phyloP scores from a whole-genome alignment of 1,284 basidiomycete species.

The Caloboletus firmus region DNA sequence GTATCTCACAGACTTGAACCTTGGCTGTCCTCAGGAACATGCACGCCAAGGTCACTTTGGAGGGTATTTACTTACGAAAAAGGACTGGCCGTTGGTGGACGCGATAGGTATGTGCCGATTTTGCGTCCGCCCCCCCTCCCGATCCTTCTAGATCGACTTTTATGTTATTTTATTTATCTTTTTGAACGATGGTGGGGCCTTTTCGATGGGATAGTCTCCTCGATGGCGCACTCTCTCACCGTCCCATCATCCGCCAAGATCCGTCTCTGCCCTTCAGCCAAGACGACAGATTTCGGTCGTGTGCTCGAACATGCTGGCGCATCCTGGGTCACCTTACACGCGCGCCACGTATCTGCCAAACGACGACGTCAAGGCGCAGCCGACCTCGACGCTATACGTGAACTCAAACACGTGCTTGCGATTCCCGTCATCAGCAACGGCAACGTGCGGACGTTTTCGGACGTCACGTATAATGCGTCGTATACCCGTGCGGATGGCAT shows the following conservation, averaged over 20 bases:
- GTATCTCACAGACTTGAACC: conserved; percentile 47
- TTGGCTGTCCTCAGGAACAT: conserved; percentile 71
- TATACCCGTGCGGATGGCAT: conserved; percentile 68
- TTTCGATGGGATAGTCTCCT: conserved; percentile 42
- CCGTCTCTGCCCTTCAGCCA: conserved; percentile 48
- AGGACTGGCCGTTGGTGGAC: conserved; percentile 68
- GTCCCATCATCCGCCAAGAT: conserved; percentile 69
- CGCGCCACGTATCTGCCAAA: conserved; percentile 65
- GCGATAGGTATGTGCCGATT: conserved; percentile 47
- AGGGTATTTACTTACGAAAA: conserved; percentile 67
- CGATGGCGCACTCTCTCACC: conserved; percentile 55
- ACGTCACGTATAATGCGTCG: conserved; percentile 53
- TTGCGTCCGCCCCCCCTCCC: not conserved
- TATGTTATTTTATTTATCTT: not conserved
- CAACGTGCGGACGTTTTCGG: conserved; percentile 62
- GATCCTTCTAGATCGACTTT: not conserved
- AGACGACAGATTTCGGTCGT: conserved; percentile 57
- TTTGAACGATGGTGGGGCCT: not conserved
- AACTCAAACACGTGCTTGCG: conserved; percentile 48
- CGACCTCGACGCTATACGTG: conserved; percentile 57
- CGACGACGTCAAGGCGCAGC: conserved; percentile 68
- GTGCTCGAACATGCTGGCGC: conserved; percentile 61
- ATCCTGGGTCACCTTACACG: conserved; percentile 69
- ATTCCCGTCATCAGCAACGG: conserved; percentile 75
- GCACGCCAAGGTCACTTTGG: conserved; percentile 69